phyloP scores from a whole-genome alignment of 805 yeast genomes.

The Groenewaldozyma salmanticensis region DNA sequence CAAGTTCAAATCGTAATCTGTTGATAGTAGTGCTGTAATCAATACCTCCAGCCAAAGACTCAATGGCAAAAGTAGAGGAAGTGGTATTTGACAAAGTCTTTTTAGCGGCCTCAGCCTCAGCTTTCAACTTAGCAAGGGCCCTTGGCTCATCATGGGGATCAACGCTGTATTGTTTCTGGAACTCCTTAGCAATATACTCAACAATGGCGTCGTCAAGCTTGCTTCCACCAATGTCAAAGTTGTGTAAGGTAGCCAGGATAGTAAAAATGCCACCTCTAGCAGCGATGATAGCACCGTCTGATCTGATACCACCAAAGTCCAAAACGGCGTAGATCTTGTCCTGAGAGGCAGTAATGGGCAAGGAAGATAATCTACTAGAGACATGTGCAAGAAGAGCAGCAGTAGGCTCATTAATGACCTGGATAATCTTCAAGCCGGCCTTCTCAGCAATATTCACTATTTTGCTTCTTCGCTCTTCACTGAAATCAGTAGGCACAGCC shows the following conservation, averaged over 20 bases:
- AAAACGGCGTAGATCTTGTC: constrained; percentile 85
- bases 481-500: constrained; percentile 84
- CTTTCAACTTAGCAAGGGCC: constrained; percentile 79
- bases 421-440: constrained; percentile 74
- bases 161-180: constrained; percentile 74
- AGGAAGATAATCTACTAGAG: constrained; percentile 33
- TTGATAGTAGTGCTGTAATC: constrained; percentile 91
- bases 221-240: constrained; percentile 78
- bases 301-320: constrained; percentile 92
- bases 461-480: constrained; percentile 59
- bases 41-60: constrained; percentile 85
- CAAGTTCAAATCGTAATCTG: constrained; percentile 87
- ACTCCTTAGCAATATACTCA: constrained; percentile 85
- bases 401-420: constrained; percentile 84
- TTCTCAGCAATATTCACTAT: constrained; percentile 50
- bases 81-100: constrained; percentile 87
- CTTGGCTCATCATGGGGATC: constrained; percentile 76
- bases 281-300: constrained; percentile 90
- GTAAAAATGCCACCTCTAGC: constrained; percentile 93
- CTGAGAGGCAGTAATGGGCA: constrained; percentile 26
- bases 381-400: constrained; percentile 84
- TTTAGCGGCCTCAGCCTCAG: constrained; percentile 75
- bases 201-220: constrained; percentile 69
- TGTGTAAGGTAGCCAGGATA: constrained; percentile 74
- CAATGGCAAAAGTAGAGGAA: constrained; percentile 85